phyloP scores from a whole-genome alignment of 345 rosid genomes.

The Salix udensis region DNA sequence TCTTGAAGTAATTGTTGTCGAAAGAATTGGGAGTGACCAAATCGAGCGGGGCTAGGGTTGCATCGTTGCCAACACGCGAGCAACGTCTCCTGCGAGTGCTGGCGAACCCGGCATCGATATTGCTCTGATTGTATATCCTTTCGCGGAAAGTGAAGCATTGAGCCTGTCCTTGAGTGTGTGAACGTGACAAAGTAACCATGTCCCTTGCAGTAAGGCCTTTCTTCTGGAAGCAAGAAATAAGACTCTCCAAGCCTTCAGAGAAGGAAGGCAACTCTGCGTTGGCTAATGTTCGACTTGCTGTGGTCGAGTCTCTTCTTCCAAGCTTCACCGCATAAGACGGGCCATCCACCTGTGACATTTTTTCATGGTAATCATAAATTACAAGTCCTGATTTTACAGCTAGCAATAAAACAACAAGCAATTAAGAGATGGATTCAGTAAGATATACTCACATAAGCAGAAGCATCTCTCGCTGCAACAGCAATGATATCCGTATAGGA shows the following conservation, averaged over 20 bases:
- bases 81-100: conserved; percentile 13
- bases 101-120: conserved; percentile 17
- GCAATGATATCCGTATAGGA: conserved; percentile 11
- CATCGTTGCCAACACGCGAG: conserved; percentile 1
- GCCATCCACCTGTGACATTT: conserved; percentile 18
- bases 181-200: conserved; percentile 23
- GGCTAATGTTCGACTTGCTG: conserved; percentile 12
- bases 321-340: conserved; percentile 23
- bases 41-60: conserved; percentile 13
- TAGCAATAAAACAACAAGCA: not conserved
- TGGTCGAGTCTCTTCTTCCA: conserved; percentile 23
- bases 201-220: conserved; percentile 22
- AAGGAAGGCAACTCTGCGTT: conserved; percentile 10
- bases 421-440: not conserved
- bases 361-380: not conserved
- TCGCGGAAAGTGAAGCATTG: not conserved
- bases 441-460: conserved; percentile 8
- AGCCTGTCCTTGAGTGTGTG: conserved; percentile 16
- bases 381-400: too few relatives aligned
- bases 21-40: conserved; percentile 19
- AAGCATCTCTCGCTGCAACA: conserved; percentile 18
- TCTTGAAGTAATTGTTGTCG: conserved; percentile 19
- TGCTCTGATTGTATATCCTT: conserved; percentile 1
- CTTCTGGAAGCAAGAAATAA: not conserved
- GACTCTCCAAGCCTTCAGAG: not conserved